These are phyloP conservation scores for Candida quercuum DNA, from an alignment of 805 yeast species.

Conservation along the genomic window DNA sequence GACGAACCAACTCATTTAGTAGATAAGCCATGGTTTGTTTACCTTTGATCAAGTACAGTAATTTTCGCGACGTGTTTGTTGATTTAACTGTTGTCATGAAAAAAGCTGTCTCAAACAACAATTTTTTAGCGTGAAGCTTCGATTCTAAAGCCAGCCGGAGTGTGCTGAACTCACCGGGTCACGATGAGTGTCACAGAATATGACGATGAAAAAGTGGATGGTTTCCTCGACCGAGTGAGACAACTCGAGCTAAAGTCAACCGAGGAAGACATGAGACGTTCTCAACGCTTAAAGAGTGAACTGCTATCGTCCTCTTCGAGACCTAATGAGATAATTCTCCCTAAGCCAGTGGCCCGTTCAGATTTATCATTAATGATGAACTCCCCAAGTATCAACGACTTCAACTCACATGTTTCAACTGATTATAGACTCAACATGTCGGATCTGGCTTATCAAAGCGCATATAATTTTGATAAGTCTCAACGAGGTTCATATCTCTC, in stretches of 20 bases:
- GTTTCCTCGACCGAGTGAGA: slow-evolving; percentile 11
- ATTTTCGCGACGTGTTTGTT: no score
- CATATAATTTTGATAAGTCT: slow-evolving; percentile 51
- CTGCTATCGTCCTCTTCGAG: neutral
- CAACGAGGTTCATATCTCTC: neutral
- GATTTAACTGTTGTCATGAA: no score
- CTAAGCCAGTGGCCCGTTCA: neutral
- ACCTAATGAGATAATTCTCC: slow-evolving; percentile 1
- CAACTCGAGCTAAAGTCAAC: slow-evolving; percentile 11
- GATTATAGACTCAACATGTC: slow-evolving; percentile 37
- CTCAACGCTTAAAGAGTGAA: slow-evolving; percentile 3
- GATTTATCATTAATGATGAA: slow-evolving; percentile 3
- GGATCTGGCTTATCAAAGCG: slow-evolving; percentile 51
- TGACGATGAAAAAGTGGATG: slow-evolving; percentile 9
- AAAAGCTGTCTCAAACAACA: no score
- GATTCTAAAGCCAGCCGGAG: no score
- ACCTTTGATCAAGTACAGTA: no score
- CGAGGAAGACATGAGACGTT: slow-evolving; percentile 6
- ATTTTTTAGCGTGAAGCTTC: no score
- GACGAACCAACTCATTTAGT: no score
- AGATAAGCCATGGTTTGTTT: no score
- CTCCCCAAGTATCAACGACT: slow-evolving; percentile 12
- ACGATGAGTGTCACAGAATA: neutral
- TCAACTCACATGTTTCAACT: slow-evolving; percentile 31
- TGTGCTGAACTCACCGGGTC: neutral